Percentiles rank a stretch among this genome's conserved stretches.
phyloP scores from a whole-genome alignment of 2,329 filamentous ascomycete species.

The Capronia americana region DNA sequence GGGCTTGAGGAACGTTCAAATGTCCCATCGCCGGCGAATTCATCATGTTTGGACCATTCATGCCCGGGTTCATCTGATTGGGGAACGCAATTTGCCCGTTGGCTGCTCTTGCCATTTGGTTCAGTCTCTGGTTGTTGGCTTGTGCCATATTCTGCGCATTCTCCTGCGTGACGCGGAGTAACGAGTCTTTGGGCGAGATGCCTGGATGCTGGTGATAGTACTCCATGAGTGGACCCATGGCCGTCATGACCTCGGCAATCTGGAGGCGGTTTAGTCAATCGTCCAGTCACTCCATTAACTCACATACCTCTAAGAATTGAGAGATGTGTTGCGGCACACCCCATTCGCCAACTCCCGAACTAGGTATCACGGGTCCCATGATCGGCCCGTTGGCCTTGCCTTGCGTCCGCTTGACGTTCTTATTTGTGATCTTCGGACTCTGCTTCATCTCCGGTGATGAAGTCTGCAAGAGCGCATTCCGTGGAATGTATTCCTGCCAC shows the following conservation, averaged over 20 bases:
- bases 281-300: slow-evolving; percentile 5
- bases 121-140: slow-evolving; percentile 32
- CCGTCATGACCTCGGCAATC: slow-evolving; percentile 70
- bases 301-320: slow-evolving; percentile 66
- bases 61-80: slow-evolving; percentile 49
- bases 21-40: slow-evolving; percentile 65
- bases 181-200: slow-evolving; percentile 61
- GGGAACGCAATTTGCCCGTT: slow-evolving; percentile 41
- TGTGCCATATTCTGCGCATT: slow-evolving; percentile 45
- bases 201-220: slow-evolving; percentile 61
- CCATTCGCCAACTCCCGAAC: slow-evolving; percentile 51
- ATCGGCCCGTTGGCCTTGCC: slow-evolving; percentile 34
- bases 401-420: slow-evolving; percentile 58
- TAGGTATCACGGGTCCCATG: slow-evolving; percentile 50
- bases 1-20: slow-evolving; percentile 55
- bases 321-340: slow-evolving; percentile 64
- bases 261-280: slow-evolving; percentile 45
- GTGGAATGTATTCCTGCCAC: slow-evolving; percentile 84
- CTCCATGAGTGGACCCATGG: slow-evolving; percentile 67
- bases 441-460: slow-evolving; percentile 58
- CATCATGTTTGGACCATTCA: slow-evolving; percentile 59
- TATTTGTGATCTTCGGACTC: slow-evolving; percentile 66
- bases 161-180: slow-evolving; percentile 58
- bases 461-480: slow-evolving; percentile 59
- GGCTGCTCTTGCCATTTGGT: slow-evolving; percentile 37